Conservation (phyloP, 768 basidiomycete species). For the Rhizopogon vulgaris region DNA sequence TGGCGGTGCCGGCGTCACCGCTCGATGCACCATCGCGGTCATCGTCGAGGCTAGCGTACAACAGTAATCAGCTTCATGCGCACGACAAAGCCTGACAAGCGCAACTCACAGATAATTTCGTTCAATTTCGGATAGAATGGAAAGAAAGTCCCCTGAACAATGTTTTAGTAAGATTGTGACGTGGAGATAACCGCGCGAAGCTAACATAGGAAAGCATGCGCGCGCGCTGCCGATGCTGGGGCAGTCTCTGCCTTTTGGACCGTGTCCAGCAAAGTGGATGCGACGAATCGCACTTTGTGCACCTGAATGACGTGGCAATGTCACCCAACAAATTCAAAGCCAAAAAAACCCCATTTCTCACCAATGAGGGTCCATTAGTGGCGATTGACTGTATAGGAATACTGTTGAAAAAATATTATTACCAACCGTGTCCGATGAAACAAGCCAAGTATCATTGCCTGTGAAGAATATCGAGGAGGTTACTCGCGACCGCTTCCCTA, state of each 20-base stretch:
- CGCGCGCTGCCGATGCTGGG: constrained; percentile 74
- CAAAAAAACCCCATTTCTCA: constrained; percentile 16
- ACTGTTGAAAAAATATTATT: constrained; percentile 31
- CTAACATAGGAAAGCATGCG: constrained; percentile 83
- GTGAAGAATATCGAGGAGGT: constrained; percentile 81
- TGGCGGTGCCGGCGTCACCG: constrained; percentile 44
- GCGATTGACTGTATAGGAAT: constrained; percentile 94
- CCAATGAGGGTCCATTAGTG: constrained; percentile 79
- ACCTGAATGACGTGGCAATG: constrained; percentile 39
- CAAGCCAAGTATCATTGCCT: constrained; percentile 36
- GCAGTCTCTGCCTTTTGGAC: constrained; percentile 77
- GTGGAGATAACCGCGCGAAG: constrained; percentile 7
- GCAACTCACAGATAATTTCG: constrained; percentile 72
- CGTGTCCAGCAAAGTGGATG: constrained; percentile 81
- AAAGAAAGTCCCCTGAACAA: constrained; percentile 79
- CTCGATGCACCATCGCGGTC: constrained; percentile 59
- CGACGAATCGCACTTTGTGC: constrained; percentile 90
- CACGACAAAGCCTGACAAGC: not conserved
- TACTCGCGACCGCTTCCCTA: constrained; percentile 79
- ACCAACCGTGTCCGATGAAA: not conserved
- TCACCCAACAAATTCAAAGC: not conserved
- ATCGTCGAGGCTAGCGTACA: constrained; percentile 51
- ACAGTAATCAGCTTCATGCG: constrained; percentile 8
- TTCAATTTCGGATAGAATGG: constrained; percentile 88
- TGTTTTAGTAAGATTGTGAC: not conserved